Evolutionary conservation across 2,329 filamentous ascomycete species (phyloP).

Genomic region (Akanthomyces lecanii): DNA sequence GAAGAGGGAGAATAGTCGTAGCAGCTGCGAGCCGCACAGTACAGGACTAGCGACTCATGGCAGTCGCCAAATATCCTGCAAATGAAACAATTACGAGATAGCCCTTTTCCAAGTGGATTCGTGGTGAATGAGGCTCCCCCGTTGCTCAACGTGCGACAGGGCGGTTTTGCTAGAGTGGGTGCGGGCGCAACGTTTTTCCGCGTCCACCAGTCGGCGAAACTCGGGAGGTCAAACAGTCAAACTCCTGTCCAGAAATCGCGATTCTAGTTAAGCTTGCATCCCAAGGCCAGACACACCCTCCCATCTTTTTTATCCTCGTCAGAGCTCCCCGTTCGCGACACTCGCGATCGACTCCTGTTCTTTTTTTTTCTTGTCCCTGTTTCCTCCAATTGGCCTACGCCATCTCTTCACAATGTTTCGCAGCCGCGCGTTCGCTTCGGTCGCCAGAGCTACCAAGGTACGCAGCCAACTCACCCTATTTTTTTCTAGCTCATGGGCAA

Average conservation of each 20-base stretch:
- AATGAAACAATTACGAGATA: background rate
- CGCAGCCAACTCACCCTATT: slow-evolving; percentile 29
- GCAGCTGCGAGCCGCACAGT: background rate
- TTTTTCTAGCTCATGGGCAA: slow-evolving; percentile 10
- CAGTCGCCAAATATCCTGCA: background rate
- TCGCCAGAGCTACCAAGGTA: slow-evolving; percentile 74
- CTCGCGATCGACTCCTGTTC: slow-evolving; percentile 17
- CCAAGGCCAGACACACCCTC: slow-evolving; percentile 6
- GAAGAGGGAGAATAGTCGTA: background rate
- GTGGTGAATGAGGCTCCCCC: background rate
- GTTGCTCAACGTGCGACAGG: background rate
- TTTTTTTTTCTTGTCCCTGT: slow-evolving; percentile 16
- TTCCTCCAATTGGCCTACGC: slow-evolving; percentile 17
- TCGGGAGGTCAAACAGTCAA: slow-evolving; percentile 13
- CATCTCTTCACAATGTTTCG: slow-evolving; percentile 67
- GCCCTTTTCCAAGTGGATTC: background rate
- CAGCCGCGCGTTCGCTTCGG: slow-evolving; percentile 74
- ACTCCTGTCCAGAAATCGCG: slow-evolving; percentile 18
- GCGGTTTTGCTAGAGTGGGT: background rate
- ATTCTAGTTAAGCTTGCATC: slow-evolving; percentile 14
- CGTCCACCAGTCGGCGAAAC: slow-evolving; percentile 18
- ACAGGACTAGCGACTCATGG: background rate
- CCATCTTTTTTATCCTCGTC: slow-evolving; percentile 3
- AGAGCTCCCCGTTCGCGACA: slow-evolving; percentile 11
- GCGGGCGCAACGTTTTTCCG: slow-evolving; percentile 18